A percentile compares a stretch with the other conserved stretches of the same genome.
These are phyloP conservation scores for Arachis monticola DNA, from an alignment of 331 rosid species.

Conservation along the genomic window DNA sequence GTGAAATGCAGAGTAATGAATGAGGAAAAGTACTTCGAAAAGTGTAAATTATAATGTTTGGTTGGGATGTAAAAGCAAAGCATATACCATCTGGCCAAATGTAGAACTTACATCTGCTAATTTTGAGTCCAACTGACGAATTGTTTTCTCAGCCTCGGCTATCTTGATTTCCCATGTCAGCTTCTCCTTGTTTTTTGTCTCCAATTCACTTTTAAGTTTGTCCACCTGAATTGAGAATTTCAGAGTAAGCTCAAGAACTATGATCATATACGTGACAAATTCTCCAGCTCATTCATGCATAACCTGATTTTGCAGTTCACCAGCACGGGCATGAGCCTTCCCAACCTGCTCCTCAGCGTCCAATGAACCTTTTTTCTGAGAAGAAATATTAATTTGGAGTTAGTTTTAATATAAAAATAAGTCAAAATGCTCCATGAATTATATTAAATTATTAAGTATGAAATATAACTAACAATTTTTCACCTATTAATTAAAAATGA, in stretches of 20 bases:
- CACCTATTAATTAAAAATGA: not conserved
- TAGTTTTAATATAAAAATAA: not conserved
- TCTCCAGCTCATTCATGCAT: conserved; percentile 26
- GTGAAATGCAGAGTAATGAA: not conserved
- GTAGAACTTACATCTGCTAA: conserved; percentile 63
- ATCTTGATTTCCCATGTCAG: conserved; percentile 64
- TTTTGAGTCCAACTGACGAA: conserved; percentile 56
- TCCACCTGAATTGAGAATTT: conserved; percentile 62
- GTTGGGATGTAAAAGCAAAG: conserved; percentile 9
- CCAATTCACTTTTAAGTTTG: conserved; percentile 60
- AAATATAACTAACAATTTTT: conserved; percentile 4
- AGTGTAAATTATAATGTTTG: conserved; percentile 24
- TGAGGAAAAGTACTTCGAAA: conserved; percentile 16
- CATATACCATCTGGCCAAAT: conserved; percentile 15
- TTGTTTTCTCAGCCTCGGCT: conserved; percentile 61
- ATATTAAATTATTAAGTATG: not conserved
- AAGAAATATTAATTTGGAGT: conserved; percentile 7
- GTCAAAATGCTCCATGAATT: conserved; percentile 13
- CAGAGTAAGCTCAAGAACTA: conserved; percentile 8
- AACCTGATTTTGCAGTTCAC: conserved; percentile 88
- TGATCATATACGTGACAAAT: conserved; percentile 8
- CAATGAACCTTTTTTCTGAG: conserved; percentile 67
- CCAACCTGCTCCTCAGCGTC: conserved; percentile 70
- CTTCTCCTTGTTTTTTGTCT: conserved; percentile 68
- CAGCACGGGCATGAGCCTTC: conserved; percentile 87